A percentile compares a stretch with the other conserved stretches of the same genome.
Conservation (phyloP, 1,139 yeast genomes). For the Geotrichum phurueaensis region DNA sequence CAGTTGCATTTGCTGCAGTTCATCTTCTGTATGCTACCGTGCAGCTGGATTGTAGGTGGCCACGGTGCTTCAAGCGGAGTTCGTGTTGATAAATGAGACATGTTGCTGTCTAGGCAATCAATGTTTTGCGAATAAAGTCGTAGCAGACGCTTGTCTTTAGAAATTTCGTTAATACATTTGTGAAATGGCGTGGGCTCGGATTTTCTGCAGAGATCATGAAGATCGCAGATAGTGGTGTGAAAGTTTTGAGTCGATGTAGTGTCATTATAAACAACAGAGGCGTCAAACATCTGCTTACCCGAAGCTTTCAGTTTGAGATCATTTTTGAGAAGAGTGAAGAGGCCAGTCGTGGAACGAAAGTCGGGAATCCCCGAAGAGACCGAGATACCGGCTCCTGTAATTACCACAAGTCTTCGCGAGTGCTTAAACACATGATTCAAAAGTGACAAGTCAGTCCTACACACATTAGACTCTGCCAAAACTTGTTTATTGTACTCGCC, state of each 20-base stretch:
- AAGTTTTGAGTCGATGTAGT: conserved; percentile 55
- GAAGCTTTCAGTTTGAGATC: conserved; percentile 39
- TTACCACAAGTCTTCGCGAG: conserved; percentile 35
- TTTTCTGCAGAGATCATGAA: conserved; percentile 51
- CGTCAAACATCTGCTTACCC: conserved; percentile 78
- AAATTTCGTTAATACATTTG: conserved; percentile 50
- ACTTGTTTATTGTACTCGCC: not conserved
- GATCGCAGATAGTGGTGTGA: conserved; percentile 64
- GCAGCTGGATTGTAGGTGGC: conserved; percentile 64
- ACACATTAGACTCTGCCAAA: conserved; percentile 1
- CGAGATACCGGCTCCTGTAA: conserved; percentile 87
- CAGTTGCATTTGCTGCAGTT: conserved; percentile 71
- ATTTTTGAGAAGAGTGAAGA: conserved; percentile 57
- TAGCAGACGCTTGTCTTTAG: conserved; percentile 56
- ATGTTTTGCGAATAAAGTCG: conserved; percentile 52
- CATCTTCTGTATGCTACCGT: conserved; percentile 67
- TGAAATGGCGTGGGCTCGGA: conserved; percentile 73
- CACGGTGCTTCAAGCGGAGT: conserved; percentile 44
- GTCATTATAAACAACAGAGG: conserved; percentile 61
- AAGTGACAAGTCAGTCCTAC: conserved; percentile 26
- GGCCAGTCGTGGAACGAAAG: conserved; percentile 71
- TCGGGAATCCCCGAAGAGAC: conserved; percentile 91
- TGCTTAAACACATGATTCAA: conserved; percentile 35
- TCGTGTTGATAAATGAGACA: conserved; percentile 45
- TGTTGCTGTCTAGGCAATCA: conserved; percentile 44